Conservation (phyloP, 768 basidiomycete genomes). For the Suillus weaverae region DNA sequence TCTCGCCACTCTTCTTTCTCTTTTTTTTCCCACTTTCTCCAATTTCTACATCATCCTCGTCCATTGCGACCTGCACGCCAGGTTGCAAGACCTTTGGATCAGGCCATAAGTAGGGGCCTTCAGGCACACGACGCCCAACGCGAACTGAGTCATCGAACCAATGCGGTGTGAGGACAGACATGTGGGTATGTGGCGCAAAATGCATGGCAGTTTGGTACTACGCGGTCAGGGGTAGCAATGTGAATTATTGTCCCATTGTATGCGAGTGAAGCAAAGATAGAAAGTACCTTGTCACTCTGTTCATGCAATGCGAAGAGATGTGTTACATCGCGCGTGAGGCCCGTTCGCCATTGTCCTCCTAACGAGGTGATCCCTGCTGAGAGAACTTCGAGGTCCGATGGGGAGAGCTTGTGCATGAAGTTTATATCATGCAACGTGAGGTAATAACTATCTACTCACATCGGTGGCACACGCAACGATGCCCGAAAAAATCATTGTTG, state of each 20-base stretch:
- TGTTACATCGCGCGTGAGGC: slow-evolving; percentile 82
- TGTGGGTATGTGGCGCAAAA: slow-evolving; percentile 54
- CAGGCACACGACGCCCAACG: slow-evolving; percentile 53
- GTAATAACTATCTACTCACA: slow-evolving; percentile 37
- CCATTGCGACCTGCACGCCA: slow-evolving; percentile 15
- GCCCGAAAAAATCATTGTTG: slow-evolving; percentile 79
- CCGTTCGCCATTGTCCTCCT: slow-evolving; percentile 79
- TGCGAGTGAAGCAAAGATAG: neutral
- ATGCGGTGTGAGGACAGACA: slow-evolving; percentile 80
- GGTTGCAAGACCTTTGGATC: slow-evolving; percentile 53
- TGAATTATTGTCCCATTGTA: neutral
- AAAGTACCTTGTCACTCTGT: slow-evolving; percentile 50
- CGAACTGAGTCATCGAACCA: slow-evolving; percentile 87
- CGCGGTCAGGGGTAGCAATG: neutral
- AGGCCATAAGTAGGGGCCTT: slow-evolving; percentile 70
- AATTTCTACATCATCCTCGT: slow-evolving; percentile 17
- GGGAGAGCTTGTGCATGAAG: slow-evolving; percentile 45
- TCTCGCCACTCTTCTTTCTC: slow-evolving; percentile 27
- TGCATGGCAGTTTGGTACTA: slow-evolving; percentile 53
- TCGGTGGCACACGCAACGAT: slow-evolving; percentile 72
- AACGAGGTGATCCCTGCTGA: slow-evolving; percentile 69
- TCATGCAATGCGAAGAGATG: slow-evolving; percentile 70
- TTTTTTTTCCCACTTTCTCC: slow-evolving; percentile 21
- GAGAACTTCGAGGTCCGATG: slow-evolving; percentile 70
- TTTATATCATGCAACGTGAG: neutral